phyloP scores from a whole-genome alignment of 208 protist genomes.

The Phytomonas francai region DNA sequence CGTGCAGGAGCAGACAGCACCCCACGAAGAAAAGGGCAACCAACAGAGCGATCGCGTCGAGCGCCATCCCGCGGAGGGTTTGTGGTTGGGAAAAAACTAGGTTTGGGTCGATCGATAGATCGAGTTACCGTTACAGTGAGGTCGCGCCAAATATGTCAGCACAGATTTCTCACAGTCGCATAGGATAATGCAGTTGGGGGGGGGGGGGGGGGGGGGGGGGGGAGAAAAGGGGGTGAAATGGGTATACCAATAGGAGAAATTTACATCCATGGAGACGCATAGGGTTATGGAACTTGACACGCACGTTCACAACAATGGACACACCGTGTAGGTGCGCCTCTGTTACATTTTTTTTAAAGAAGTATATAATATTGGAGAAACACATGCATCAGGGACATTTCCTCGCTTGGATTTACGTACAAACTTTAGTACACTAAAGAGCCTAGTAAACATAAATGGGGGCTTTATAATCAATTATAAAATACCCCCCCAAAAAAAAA shows the following conservation, averaged over 20 bases:
- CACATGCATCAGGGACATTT: neutral
- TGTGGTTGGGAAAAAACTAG: neutral
- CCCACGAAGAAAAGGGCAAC: neutral
- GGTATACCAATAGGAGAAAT: neutral
- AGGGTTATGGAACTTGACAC: neutral
- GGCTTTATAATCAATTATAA: conserved; percentile 2
- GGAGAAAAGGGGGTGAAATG: neutral
- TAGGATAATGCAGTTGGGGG: neutral
- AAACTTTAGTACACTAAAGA: neutral
- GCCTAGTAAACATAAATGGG: neutral
- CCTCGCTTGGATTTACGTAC: neutral
- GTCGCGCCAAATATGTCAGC: neutral
- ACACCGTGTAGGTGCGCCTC: neutral
- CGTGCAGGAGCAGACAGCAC: neutral
- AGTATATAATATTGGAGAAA: neutral
- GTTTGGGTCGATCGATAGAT: neutral
- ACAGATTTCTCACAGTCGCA: neutral
- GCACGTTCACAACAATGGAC: neutral
- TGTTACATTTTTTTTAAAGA: too few relatives aligned
- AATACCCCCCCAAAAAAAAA: conserved; percentile 12
- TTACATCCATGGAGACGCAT: too few relatives aligned
- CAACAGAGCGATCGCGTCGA: neutral
- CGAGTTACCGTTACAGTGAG: too few relatives aligned
- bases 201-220: neutral
- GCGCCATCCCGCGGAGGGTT: neutral